Conservation (phyloP, 495 filamentous ascomycete species). For the Lepraria neglecta region DNA sequence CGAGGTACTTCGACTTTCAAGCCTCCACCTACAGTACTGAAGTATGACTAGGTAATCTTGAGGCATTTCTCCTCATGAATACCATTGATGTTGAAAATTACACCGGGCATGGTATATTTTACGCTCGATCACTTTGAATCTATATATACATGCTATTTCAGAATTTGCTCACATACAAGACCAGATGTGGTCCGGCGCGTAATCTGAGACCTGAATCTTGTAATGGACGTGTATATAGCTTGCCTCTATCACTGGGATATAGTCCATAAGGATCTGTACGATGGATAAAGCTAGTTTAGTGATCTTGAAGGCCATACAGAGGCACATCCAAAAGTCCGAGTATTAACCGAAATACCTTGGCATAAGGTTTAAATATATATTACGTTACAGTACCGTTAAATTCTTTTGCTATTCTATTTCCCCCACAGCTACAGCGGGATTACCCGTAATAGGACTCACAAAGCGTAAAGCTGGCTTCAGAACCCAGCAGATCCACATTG, state of each 20-base stretch:
- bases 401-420: slow-evolving; percentile 10
- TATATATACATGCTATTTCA: neutral
- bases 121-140: slow-evolving; percentile 1
- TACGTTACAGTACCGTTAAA: neutral
- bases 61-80: neutral
- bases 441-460: too few relatives aligned
- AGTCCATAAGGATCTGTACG: neutral
- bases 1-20: slow-evolving; percentile 11
- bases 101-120: neutral
- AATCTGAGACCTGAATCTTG: neutral
- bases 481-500: too few relatives aligned
- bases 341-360: neutral
- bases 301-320: neutral
- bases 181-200: neutral
- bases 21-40: slow-evolving; percentile 1
- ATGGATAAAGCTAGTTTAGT: neutral
- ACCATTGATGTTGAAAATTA: slow-evolving; percentile 8
- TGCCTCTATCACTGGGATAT: neutral
- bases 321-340: neutral
- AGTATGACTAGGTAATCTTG: neutral
- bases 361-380: neutral
- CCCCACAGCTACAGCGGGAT: slow-evolving; percentile 3
- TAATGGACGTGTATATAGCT: neutral
- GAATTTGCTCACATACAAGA: neutral
- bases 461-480: too few relatives aligned